Percentiles rank a stretch among this genome's conserved stretches.
phyloP scores from a whole-genome alignment of 495 filamentous ascomycete species.

The Elasticomyces elasticus region DNA sequence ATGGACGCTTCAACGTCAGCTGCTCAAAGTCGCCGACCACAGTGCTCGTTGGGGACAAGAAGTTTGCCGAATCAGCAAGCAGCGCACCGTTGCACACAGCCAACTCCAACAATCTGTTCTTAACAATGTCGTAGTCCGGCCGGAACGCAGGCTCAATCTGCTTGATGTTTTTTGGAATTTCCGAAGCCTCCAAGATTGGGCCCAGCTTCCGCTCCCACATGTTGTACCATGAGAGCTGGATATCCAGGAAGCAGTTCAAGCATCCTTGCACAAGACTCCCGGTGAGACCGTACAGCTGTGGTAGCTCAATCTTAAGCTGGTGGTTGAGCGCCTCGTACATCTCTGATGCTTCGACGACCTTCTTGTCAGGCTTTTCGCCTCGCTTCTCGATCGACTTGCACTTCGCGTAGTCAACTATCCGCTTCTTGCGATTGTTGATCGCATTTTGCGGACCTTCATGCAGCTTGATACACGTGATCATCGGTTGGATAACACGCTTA shows the following conservation, averaged over 20 bases:
- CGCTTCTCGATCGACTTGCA: constrained; percentile 66
- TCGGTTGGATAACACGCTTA: constrained; percentile 77
- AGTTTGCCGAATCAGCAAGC: constrained; percentile 44
- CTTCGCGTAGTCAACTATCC: constrained; percentile 76
- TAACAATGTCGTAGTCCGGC: constrained; percentile 56
- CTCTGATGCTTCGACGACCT: constrained; percentile 68
- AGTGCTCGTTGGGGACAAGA: constrained; percentile 44
- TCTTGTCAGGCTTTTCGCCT: constrained; percentile 72
- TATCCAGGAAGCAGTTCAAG: constrained; percentile 66
- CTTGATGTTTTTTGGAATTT: constrained; percentile 53
- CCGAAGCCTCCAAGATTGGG: constrained; percentile 53
- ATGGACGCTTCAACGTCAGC: constrained; percentile 27
- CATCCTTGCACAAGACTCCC: constrained; percentile 70
- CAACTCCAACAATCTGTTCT: constrained; percentile 43
- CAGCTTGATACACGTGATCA: constrained; percentile 67
- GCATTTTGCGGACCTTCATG: constrained; percentile 72
- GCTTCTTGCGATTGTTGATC: constrained; percentile 87
- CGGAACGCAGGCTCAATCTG: constrained; percentile 54
- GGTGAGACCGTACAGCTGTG: constrained; percentile 70
- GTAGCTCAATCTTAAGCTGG: constrained; percentile 82
- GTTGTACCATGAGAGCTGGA: constrained; percentile 69
- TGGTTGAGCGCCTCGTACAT: constrained; percentile 86
- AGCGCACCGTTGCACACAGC: constrained; percentile 50
- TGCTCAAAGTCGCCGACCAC: constrained; percentile 26
- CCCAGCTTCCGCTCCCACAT: constrained; percentile 73